Conservation (phyloP, 2,329 filamentous ascomycete genomes). For the Clonostachys rhizophaga region DNA sequence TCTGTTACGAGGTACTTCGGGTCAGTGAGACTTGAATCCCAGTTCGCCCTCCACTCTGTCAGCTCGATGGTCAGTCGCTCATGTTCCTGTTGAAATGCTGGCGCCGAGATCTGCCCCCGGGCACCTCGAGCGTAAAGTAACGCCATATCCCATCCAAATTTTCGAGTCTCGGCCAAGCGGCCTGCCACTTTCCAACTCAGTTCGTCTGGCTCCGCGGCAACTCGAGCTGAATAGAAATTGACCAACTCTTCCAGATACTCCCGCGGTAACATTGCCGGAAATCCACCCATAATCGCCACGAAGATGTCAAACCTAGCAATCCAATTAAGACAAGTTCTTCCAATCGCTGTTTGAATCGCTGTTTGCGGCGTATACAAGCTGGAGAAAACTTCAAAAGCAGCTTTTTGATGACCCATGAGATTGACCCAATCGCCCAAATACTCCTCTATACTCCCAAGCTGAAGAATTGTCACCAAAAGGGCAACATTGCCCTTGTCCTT, state of each 20-base stretch:
- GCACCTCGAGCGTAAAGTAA: conserved; percentile 67
- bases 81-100: conserved; percentile 63
- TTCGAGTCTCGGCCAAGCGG: conserved; percentile 59
- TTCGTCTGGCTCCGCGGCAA: conserved; percentile 53
- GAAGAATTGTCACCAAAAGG: conserved; percentile 81
- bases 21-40: conserved; percentile 60
- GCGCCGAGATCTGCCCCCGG: conserved; percentile 56
- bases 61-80: conserved; percentile 42
- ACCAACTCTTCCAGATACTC: conserved; percentile 72
- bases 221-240: conserved; percentile 57
- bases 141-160: conserved; percentile 77
- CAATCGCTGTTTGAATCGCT: conserved; percentile 64
- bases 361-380: conserved; percentile 74
- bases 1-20: conserved; percentile 57
- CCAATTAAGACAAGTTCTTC: conserved; percentile 78
- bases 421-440: conserved; percentile 95
- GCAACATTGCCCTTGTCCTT: conserved; percentile 67
- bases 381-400: conserved; percentile 76
- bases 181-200: conserved; percentile 64
- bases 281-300: conserved; percentile 76
- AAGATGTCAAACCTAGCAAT: conserved; percentile 86
- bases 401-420: conserved; percentile 86
- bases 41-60: conserved; percentile 43
- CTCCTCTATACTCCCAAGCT: conserved; percentile 94
- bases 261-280: conserved; percentile 65